A percentile compares a stretch with the other conserved stretches of the same genome.
These are phyloP conservation scores for Ophiorrhiza pumila DNA, from an alignment of 257 asterid genomes.

Conservation along the genomic window DNA sequence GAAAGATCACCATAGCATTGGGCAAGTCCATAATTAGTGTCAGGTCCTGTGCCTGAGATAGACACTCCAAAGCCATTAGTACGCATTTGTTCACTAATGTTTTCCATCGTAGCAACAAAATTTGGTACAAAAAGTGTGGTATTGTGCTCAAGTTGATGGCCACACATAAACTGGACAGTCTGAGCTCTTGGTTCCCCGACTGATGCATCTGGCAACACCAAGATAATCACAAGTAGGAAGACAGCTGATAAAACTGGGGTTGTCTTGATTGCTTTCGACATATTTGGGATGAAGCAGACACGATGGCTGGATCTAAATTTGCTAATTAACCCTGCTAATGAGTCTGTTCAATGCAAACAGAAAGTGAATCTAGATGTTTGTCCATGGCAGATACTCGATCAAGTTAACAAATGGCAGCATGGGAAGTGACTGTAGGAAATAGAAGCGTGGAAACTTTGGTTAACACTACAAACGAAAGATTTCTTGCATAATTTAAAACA, in stretches of 20 bases:
- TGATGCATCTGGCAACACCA: conserved; percentile 35
- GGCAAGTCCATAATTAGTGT: conserved; percentile 52
- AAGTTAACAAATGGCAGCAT: neutral
- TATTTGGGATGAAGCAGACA: conserved; percentile 9
- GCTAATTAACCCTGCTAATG: neutral
- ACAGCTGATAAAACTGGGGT: neutral
- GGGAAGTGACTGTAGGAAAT: neutral
- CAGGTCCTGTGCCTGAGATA: conserved; percentile 47
- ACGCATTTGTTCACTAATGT: conserved; percentile 56
- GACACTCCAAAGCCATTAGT: conserved; percentile 52
- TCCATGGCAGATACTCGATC: neutral
- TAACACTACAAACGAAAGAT: neutral
- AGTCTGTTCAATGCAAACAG: conserved; percentile 13
- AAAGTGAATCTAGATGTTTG: neutral
- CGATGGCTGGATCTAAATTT: conserved; percentile 3
- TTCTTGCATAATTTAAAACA: neutral
- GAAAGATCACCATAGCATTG: conserved; percentile 93
- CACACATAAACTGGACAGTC: conserved; percentile 44
- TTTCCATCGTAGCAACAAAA: conserved; percentile 67
- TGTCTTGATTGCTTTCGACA: conserved; percentile 25
- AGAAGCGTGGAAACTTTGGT: neutral
- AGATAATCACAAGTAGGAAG: conserved; percentile 22
- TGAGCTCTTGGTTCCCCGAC: conserved; percentile 63
- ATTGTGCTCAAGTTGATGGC: conserved; percentile 46
- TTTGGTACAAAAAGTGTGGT: conserved; percentile 48